Evolutionary conservation across 1,284 basidiomycete species (phyloP).

Genomic region (Leccinum brunneo-olivaceum): DNA sequence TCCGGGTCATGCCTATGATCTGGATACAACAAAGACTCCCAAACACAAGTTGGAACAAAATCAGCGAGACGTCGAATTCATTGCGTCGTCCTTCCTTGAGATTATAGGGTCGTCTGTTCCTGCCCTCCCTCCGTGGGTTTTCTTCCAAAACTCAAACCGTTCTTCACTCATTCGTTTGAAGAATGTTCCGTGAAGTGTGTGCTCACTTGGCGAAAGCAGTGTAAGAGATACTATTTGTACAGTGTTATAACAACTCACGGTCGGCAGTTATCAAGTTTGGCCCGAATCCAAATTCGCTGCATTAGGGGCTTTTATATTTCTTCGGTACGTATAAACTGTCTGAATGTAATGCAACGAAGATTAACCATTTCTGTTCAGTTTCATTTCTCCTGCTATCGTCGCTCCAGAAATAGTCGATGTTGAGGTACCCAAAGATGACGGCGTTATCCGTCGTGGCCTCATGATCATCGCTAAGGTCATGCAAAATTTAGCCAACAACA

Average conservation of each 20-base stretch:
- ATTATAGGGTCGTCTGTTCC: constrained; percentile 70
- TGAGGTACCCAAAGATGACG: constrained; percentile 60
- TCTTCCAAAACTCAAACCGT: neutral
- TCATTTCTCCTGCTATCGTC: constrained; percentile 83
- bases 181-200: constrained; percentile 85
- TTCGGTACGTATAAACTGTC: constrained; percentile 46
- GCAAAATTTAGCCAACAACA: constrained; percentile 89
- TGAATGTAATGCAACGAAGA: neutral
- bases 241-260: constrained; percentile 13
- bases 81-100: constrained; percentile 72
- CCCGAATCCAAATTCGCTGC: constrained; percentile 82
- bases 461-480: constrained; percentile 87
- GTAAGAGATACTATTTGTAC: constrained; percentile 38
- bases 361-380: constrained; percentile 35
- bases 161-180: constrained; percentile 26
- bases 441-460: constrained; percentile 66
- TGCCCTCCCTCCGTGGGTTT: constrained; percentile 67
- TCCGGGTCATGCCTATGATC: constrained; percentile 68
- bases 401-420: constrained; percentile 81
- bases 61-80: constrained; percentile 63
- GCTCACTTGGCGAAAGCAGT: constrained; percentile 78
- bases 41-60: constrained; percentile 66
- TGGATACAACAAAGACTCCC: constrained; percentile 65
- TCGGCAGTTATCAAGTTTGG: constrained; percentile 51
- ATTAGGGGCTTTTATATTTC: constrained; percentile 86